Evolutionary conservation across 1,284 basidiomycete genomes (phyloP).

Genomic region (Athelia psychrophila): DNA sequence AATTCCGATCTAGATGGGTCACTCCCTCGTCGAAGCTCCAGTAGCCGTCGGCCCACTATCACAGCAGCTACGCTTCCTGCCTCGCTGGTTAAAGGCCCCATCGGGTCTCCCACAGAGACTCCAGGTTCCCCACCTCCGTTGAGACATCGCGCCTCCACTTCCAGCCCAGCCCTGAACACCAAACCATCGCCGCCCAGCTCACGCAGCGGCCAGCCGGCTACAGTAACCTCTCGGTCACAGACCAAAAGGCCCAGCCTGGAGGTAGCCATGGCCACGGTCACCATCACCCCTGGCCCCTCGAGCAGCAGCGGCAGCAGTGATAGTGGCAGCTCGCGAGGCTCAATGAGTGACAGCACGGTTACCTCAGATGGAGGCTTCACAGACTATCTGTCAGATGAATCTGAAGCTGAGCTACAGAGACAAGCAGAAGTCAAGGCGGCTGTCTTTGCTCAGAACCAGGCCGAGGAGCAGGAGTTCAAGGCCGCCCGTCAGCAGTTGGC

Average conservation of each 20-base stretch:
- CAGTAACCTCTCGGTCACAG: conserved; percentile 11
- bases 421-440: conserved; percentile 77
- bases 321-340: conserved; percentile 56
- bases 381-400: conserved; percentile 81
- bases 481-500: conserved; percentile 73
- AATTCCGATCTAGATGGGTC: conserved; percentile 50
- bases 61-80: conserved; percentile 36
- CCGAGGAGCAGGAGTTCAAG: conserved; percentile 77
- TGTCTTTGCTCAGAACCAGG: conserved; percentile 69
- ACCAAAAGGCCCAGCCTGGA: conserved; percentile 33
- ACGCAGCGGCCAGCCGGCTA: not conserved
- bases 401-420: conserved; percentile 76
- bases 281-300: conserved; percentile 33
- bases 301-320: conserved; percentile 64
- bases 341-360: conserved; percentile 65
- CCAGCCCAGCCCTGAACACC: conserved; percentile 25
- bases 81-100: conserved; percentile 14
- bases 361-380: conserved; percentile 82
- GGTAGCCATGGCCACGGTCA: conserved; percentile 35
- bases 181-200: conserved; percentile 22
- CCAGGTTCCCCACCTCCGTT: not conserved
- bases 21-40: conserved; percentile 43
- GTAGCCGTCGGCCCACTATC: conserved; percentile 43
- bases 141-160: conserved; percentile 12
- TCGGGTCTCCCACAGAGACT: not conserved